Conservation (phyloP, 768 basidiomycete genomes). For the Mrakia blollopis region DNA sequence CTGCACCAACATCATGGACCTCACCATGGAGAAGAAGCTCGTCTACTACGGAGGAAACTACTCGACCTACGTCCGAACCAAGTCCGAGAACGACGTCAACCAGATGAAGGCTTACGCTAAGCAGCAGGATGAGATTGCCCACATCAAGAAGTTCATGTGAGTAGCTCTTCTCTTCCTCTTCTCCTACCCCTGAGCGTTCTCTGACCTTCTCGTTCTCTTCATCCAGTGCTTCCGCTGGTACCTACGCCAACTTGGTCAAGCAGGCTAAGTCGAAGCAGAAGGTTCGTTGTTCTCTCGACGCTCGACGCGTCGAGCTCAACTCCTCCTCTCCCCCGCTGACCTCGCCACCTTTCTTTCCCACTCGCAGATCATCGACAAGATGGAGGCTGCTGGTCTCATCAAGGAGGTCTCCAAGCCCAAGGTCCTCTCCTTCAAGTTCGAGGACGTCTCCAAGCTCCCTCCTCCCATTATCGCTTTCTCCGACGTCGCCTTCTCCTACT, state of each 20-base stretch:
- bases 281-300: slow-evolving; percentile 31
- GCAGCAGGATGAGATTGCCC: slow-evolving; percentile 96
- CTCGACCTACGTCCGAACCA: slow-evolving; percentile 93
- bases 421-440: slow-evolving; percentile 87
- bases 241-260: slow-evolving; percentile 96
- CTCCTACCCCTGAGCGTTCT: not conserved
- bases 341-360: not conserved
- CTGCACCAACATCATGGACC: slow-evolving; percentile 97
- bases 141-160: slow-evolving; percentile 83
- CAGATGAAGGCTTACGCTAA: slow-evolving; percentile 99
- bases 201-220: not conserved
- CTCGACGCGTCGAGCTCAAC: not conserved
- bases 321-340: not conserved
- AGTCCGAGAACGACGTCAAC: slow-evolving; percentile 95
- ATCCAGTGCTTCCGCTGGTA: slow-evolving; percentile 94
- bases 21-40: slow-evolving; percentile 82
- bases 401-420: slow-evolving; percentile 77
- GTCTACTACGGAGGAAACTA: slow-evolving; percentile 96
- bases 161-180: not conserved
- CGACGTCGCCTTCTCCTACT: slow-evolving; percentile 91
- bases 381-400: slow-evolving; percentile 97
- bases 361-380: slow-evolving; percentile 88
- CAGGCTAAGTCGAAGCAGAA: slow-evolving; percentile 99
- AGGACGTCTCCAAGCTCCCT: slow-evolving; percentile 85
- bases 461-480: slow-evolving; percentile 97